Evolutionary conservation across 108 stramenopile genomes (phyloP).

Genomic region (Conticribra guillardii): DNA sequence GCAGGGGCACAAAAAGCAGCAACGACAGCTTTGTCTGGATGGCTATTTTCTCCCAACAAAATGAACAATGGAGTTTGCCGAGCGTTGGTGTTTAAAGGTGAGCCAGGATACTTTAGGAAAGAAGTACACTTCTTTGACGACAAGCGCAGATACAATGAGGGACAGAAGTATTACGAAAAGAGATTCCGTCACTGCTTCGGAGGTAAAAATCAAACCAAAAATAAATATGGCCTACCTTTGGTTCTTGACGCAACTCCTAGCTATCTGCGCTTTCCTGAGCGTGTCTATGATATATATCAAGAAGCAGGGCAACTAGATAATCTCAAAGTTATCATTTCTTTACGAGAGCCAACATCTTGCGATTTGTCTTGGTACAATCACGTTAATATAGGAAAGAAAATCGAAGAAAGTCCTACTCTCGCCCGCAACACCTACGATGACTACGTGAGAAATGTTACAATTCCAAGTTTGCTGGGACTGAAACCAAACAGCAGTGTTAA

Average conservation of each 20-base stretch:
- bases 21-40: no score
- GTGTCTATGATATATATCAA: conserved; percentile 26
- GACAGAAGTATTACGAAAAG: conserved; percentile 36
- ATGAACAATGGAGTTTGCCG: conserved; percentile 21
- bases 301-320: not conserved
- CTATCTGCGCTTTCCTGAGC: conserved; percentile 7
- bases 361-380: conserved; percentile 51
- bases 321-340: conserved; percentile 43
- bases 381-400: not conserved
- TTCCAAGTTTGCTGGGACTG: not conserved
- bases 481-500: not conserved
- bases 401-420: not conserved
- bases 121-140: conserved; percentile 53
- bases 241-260: conserved; percentile 47
- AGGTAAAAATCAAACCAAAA: no score
- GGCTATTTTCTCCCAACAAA: no score
- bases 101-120: conserved; percentile 33
- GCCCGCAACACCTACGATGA: conserved; percentile 40
- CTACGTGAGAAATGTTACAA: conserved; percentile 5
- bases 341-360: conserved; percentile 45
- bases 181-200: conserved; percentile 18
- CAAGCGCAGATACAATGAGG: conserved; percentile 9
- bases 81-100: conserved; percentile 22
- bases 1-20: no score
- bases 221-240: no score